Evolutionary conservation across 768 basidiomycete genomes (phyloP), one percentile per base, ranked within the genome.

Genomic region (Boletus huronensis): DNA sequence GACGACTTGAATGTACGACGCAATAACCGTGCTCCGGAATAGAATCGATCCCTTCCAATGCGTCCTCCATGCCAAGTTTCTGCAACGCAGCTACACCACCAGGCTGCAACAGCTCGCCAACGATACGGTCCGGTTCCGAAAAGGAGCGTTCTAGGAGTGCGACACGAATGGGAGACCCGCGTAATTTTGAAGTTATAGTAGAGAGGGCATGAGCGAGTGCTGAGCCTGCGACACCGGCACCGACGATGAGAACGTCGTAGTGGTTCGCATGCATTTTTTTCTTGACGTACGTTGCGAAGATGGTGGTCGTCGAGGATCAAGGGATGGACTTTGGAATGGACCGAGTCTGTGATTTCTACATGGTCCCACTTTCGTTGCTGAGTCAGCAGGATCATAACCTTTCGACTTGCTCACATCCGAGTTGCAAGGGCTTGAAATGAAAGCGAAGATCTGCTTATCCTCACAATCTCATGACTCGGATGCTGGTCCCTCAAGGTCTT

Each of bases 51-150:
- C 81, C 85, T 25, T 98, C 89, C 42, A 97, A 71, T 50, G 84
- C 85, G 7, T 74, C 74, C 45, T 82, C 82, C 60, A 99, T 69
- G 0, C 93, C 95, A n/a, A 99, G 82, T 35, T 80, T 72, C 53
- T 81, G 73, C 42, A 99, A 74, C 1, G 93, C 84, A 13, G 77
- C 75, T 23, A 93, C 84, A 1, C 97, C 97, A 1, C 88, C 94
- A 2, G 97, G 97, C 65, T 99, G 97, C 23, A 99, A 76, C 1
- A 98, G 83, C 70, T 99, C 97, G 25, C 97, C 97, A 32, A 98
- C 97, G 60, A 99, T 98, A 17, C 97, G 82, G 77, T 98, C 93
- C 0, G 97, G 97, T 68, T 93, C 89, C 0, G 87, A 79, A 4
- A 98, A 79, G 14, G 95, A 96, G 11, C 96, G 85, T 71, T 99